These are phyloP conservation scores for Neurospora pannonica DNA, from an alignment of 495 filamentous ascomycete genomes.

Conservation along the genomic window DNA sequence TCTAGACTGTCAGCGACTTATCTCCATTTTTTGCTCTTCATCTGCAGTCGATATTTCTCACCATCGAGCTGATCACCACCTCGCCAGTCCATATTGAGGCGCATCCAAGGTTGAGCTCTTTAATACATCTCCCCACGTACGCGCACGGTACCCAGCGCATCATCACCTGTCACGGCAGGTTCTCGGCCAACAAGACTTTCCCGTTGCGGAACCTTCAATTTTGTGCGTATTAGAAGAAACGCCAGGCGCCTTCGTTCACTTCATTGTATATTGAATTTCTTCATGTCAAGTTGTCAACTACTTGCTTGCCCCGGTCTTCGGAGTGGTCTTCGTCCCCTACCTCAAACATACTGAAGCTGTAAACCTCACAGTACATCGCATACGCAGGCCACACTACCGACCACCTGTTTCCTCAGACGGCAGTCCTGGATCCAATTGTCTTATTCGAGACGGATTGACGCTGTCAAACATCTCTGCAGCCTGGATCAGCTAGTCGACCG, in stretches of 20 bases:
- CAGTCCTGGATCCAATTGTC: background rate
- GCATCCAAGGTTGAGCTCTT: background rate
- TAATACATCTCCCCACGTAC: background rate
- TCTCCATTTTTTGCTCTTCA: background rate
- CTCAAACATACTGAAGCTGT: background rate
- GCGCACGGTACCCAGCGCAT: background rate
- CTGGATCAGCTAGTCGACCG: background rate
- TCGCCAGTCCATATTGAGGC: background rate
- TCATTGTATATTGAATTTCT: background rate
- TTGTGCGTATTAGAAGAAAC: background rate
- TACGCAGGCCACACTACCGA: background rate
- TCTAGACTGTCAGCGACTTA: background rate
- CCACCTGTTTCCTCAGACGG: background rate
- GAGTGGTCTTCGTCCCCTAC: background rate
- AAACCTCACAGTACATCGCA: background rate
- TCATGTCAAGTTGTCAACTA: background rate
- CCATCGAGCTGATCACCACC: background rate
- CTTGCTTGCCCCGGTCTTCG: background rate
- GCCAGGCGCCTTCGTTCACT: background rate
- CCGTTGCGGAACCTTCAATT: background rate
- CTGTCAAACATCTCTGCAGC: background rate
- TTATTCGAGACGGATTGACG: background rate
- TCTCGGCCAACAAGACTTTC: background rate
- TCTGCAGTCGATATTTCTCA: background rate
- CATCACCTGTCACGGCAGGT: background rate